Evolutionary conservation across 306 rosid species (phyloP).

Genomic region (Senna siamea): DNA sequence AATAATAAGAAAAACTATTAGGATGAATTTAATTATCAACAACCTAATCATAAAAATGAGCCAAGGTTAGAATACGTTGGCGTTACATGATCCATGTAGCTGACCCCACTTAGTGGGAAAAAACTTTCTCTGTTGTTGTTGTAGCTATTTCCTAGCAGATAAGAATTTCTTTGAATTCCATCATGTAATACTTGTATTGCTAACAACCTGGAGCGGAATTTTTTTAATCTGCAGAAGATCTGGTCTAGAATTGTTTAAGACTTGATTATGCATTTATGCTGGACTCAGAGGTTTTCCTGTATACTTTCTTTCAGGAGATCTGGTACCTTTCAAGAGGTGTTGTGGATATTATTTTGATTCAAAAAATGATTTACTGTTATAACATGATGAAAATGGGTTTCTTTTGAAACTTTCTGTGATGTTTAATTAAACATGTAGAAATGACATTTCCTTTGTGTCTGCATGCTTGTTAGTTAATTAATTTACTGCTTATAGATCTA

Average conservation of each 20-base stretch:
- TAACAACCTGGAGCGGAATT: conserved; percentile 16
- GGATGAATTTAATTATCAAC: too few relatives aligned
- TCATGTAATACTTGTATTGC: conserved; percentile 1
- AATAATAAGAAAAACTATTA: too few relatives aligned
- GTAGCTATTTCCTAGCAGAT: conserved; percentile 8
- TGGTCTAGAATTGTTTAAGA: background rate
- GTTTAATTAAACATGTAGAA: conserved; percentile 15
- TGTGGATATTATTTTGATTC: conserved; percentile 30
- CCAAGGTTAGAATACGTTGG: too few relatives aligned
- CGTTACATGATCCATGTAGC: too few relatives aligned
- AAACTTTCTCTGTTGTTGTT: too few relatives aligned
- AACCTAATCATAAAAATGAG: too few relatives aligned
- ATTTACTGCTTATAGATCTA: conserved; percentile 24
- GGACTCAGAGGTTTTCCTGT: conserved; percentile 21
- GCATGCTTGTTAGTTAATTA: conserved; percentile 14
- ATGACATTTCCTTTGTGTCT: conserved; percentile 25
- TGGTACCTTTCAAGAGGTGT: background rate
- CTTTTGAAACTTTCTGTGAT: conserved; percentile 12
- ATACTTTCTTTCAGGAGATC: background rate
- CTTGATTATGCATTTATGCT: conserved; percentile 10
- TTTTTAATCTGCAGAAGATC: background rate
- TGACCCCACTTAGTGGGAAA: too few relatives aligned
- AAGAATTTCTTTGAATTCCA: conserved; percentile 3
- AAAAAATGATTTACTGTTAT: conserved; percentile 18
- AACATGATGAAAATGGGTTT: conserved; percentile 20